Base-by-base conservation (phyloP, 2,329 filamentous ascomycete genomes). In the Aureobasidium namibiae region DNA sequence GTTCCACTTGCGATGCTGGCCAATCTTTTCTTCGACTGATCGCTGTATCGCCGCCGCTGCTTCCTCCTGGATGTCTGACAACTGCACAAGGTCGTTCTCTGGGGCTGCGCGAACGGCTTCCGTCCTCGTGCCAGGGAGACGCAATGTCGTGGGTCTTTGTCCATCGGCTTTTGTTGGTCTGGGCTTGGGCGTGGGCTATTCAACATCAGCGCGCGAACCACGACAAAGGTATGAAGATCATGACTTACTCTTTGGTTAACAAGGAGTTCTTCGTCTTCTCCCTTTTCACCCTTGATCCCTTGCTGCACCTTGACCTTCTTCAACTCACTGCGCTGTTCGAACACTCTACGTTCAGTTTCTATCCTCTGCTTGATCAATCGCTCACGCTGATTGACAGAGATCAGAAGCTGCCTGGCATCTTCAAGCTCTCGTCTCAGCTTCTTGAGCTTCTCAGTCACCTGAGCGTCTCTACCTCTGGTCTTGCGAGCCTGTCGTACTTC, bases 401-500 rank as follows among this genome's bases (percentile, higher is more conserved):
- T 78, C 66, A 96, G 83, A 62, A 97, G 79, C 67, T 90, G 83
- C 52, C 92, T 87, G 61, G 89, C 91, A 67, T 94, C 88, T 74
- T 97, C 94, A 39, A 97, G 80, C 76, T 99, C 92, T 67, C 87
- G 87, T 59, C 94, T 86, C 68, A 99, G 78, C 71, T 89, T 90
- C 78, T 94, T 94, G 65, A 99, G 82, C 73, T 96, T 96, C 71
- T 99, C 94, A 58, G 89, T 90, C 67, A 92, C 90, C 74, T 96
- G 92, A 36, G 90, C 90, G 77, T 99, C 94, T 69, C 94, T 86
- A 66, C 90, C 90, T 69, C 94, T 84, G 38, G 94, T 99, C 77
- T 97, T 99, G 67, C 94, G 88, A 52, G 91, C 92, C 72, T 95
- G 90, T 60, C 94, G 87, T 48, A 95, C 89, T 74, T 99, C 94